Percentiles rank a stretch among this genome's conserved stretches.
These are phyloP conservation scores for Plasmodium inui DNA, from an alignment of 169 alveolate genomes.

Conservation along the genomic window DNA sequence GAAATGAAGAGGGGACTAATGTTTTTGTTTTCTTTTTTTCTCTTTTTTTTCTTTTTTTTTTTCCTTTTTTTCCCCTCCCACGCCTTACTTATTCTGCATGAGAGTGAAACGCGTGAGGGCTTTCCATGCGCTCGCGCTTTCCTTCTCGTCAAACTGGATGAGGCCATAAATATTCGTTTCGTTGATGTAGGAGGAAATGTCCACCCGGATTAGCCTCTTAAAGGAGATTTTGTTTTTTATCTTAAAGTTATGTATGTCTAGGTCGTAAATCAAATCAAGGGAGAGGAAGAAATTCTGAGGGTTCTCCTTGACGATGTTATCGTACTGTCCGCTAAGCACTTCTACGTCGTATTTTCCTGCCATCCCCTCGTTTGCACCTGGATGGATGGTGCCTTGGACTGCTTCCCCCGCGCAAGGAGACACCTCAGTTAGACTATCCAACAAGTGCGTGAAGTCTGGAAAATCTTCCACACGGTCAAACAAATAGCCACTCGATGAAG, in stretches of 20 bases:
- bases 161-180: constrained; percentile 57
- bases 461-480: constrained; percentile 24
- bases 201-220: constrained; percentile 45
- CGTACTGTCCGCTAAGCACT: constrained; percentile 1
- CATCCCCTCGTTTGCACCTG: background rate
- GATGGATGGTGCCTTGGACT: background rate
- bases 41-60: too few species aligned
- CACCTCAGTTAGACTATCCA: constrained; percentile 3
- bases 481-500: background rate
- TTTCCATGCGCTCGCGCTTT: constrained; percentile 33
- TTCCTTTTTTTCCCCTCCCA: background rate
- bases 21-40: too few species aligned
- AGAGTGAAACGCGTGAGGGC: constrained; percentile 23
- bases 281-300: constrained; percentile 36
- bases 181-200: constrained; percentile 45
- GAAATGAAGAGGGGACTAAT: background rate
- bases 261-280: constrained; percentile 39
- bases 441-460: constrained; percentile 22
- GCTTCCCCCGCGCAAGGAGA: background rate
- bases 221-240: constrained; percentile 56
- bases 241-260: constrained; percentile 49
- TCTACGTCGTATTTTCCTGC: background rate
- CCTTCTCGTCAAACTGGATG: constrained; percentile 40
- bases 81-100: constrained; percentile 41
- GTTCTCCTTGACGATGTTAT: constrained; percentile 22